Evolutionary conservation across 768 basidiomycete species (phyloP), one percentile per base, ranked within the genome.

Genomic region (Podaxis pistillaris): DNA sequence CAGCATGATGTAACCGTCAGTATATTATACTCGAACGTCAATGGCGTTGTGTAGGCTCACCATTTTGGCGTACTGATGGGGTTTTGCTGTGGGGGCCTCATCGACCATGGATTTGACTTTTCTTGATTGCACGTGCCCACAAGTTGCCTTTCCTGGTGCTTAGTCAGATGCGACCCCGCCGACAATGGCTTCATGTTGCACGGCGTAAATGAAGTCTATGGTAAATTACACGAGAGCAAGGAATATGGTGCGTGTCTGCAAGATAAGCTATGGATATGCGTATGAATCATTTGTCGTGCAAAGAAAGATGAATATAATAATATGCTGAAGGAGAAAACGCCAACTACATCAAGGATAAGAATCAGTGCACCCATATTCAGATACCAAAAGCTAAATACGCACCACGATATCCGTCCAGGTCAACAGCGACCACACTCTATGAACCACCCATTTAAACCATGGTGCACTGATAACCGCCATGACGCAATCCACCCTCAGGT

Each of bases 351-450:
- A 26, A 33, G 8, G 33, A 33, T 9, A 7, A 8, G 33, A 37
- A 37, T 51, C 6, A 46, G 47, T 22, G n/a, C 11, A n/a, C 19
- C 3, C 38, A 46, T 3, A 6, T 15, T 13, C 40, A 41, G 13
- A 19, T 46, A 46, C 12, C 15, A 22, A 1, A 44, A 36, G 8
- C 4, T 13, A 11, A 24, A 41, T 6, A 52, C 51, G 24, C 13
- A 60, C 59, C 4, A 52, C n/a, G 2, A 60, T 54, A 33, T 60
- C 59, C 38, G 30, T 40, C 59, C 59, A 60, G 15, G 59, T 60
- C 38, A 53, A 28, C 15, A 54, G 9, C 24, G 51, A 60, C 59
- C 51, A 60, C 17, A 60, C n/a, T 22, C 51, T 40, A 28, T 33
- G 24, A 15, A 54, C 28, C 8, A 41, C 59, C 59, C 59, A 60